Evolutionary conservation across 148 eudicot species (phyloP), one percentile per base, ranked within the genome.

Genomic region (Linanthus parryae): DNA sequence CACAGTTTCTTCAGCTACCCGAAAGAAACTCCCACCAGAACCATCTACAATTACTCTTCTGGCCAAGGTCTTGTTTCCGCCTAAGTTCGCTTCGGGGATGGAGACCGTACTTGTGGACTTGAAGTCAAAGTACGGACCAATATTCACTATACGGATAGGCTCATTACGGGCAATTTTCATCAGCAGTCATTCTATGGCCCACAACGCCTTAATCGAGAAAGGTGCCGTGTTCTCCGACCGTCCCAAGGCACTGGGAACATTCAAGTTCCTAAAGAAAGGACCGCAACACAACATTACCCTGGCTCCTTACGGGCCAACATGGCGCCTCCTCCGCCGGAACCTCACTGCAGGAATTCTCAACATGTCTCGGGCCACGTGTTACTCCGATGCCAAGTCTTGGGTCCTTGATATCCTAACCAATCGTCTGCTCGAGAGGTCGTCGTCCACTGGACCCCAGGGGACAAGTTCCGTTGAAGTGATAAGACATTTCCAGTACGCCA

Each of bases 401-500:
- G 57, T 50, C 0, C 52, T 50, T 14, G 1, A 26, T 16, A 21
- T 51, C 8, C 26, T 61, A n/a, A 52, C 12, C 14, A 44, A 31
- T 2, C 44, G 44, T 1, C 65, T 61, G 16, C n/a, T n/a, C n/a
- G n/a, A n/a, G 0, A 43, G 42, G 21, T 23, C 41, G 8, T 31
- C 27, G 23, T 1, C 8, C 7, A 21, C 15, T 25, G 16, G 30
- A 9, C n/a, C n/a, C n/a, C n/a, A n/a, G n/a, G n/a, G n/a, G n/a
- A n/a, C n/a, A n/a, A 40, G 12, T 1, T 21, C 23, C 15, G 65
- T 78, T 3, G 62, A 60, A 59, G 71, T 87, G 16, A 42, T 73
- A 3, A 81, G 78, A 34, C 83, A 87, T 31, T 78, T 87, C 52
- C 82, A 67, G 31, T 69, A 72, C 39, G 73, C 81, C 7, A 75